A percentile compares a stretch with the other conserved stretches of the same genome.
phyloP scores from a whole-genome alignment of 805 yeast species.

The Ogataea saltuana region DNA sequence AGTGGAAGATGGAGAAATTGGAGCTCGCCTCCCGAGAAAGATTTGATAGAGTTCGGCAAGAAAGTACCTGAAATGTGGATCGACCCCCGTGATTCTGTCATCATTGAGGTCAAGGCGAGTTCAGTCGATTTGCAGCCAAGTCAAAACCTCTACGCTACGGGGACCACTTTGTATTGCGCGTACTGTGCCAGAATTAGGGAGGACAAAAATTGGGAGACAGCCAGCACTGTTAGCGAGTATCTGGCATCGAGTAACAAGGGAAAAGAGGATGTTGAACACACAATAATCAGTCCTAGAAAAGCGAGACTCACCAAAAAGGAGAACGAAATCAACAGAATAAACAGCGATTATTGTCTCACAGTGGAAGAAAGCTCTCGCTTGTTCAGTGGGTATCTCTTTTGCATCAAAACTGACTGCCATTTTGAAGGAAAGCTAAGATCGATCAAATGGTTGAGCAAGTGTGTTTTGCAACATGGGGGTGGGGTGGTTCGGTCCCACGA shows the following conservation, averaged over 20 bases:
- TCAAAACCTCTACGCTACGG: constrained; percentile 54
- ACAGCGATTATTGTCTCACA: constrained; percentile 7
- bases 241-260: constrained; percentile 24
- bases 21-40: constrained; percentile 17
- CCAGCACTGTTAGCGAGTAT: constrained; percentile 59
- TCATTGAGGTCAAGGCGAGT: constrained; percentile 81
- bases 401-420: constrained; percentile 52
- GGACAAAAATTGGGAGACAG: constrained; percentile 63
- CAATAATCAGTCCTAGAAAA: constrained; percentile 32
- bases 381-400: constrained; percentile 49
- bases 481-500: constrained; percentile 38
- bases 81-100: constrained; percentile 72
- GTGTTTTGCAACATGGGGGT: constrained; percentile 55
- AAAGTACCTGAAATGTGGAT: constrained; percentile 75
- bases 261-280: constrained; percentile 17
- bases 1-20: constrained; percentile 58
- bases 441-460: constrained; percentile 37
- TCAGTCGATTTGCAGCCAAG: constrained; percentile 54
- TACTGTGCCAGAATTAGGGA: constrained; percentile 65
- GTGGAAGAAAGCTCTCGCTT: constrained; percentile 26
- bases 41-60: constrained; percentile 54
- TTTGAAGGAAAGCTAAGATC: constrained; percentile 29
- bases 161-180: constrained; percentile 73
- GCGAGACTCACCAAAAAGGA: constrained; percentile 20
- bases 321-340: constrained; percentile 16